A percentile compares a stretch with the other conserved stretches of the same genome.
phyloP scores from a whole-genome alignment of 225 moss, liverwort and hornwort species.

The Polytrichum formosum region DNA sequence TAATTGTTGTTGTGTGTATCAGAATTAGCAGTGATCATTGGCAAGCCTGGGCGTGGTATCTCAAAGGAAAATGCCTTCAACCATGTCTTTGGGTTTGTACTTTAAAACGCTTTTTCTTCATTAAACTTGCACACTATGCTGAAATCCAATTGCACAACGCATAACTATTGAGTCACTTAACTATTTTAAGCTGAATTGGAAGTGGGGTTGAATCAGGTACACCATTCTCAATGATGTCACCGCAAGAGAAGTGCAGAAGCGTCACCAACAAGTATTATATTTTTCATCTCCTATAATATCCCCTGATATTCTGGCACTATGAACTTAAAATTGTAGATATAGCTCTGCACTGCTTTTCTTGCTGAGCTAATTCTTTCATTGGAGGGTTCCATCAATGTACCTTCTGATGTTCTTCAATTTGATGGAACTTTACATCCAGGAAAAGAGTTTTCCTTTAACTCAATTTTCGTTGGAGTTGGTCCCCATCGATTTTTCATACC shows the following conservation, averaged over 20 bases:
- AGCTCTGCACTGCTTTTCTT: neutral
- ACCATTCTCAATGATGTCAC: constrained; percentile 89
- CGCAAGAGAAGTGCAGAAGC: constrained; percentile 87
- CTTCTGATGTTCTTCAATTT: too few species aligned
- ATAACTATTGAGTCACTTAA: too few species aligned
- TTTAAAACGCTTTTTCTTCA: neutral
- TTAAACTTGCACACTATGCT: neutral
- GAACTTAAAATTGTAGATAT: neutral
- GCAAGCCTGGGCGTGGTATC: constrained; percentile 70
- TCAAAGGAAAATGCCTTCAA: constrained; percentile 65
- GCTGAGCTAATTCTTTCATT: too few species aligned
- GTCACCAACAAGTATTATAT: constrained; percentile 80
- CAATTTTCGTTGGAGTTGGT: too few species aligned
- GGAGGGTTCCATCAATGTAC: too few species aligned
- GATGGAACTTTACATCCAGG: too few species aligned
- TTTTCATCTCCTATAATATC: constrained; percentile 3
- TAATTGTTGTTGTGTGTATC: constrained; percentile 5
- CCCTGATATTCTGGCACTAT: neutral
- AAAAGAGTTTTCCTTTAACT: too few species aligned
- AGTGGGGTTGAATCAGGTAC: constrained; percentile 46
- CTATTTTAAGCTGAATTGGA: neutral
- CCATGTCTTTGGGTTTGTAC: constrained; percentile 72
- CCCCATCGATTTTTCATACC: too few species aligned
- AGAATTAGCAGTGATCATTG: constrained; percentile 86
- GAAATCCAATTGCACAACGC: neutral